Conservation (phyloP, 1,139 yeast genomes). For the Taphrina communis region DNA sequence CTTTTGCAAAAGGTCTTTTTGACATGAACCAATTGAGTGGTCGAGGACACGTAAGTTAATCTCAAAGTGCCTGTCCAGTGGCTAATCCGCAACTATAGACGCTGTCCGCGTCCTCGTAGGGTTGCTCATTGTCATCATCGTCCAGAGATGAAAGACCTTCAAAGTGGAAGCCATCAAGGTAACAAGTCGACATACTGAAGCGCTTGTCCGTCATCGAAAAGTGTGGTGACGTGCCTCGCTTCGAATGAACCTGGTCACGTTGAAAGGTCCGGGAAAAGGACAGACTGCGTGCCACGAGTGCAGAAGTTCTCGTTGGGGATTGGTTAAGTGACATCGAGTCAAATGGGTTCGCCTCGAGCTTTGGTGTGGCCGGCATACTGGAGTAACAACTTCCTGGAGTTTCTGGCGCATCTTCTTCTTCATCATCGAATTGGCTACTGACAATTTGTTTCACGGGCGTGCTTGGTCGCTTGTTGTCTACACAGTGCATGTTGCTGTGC, state of each 20-base stretch:
- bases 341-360: neutral
- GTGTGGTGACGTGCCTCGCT: neutral
- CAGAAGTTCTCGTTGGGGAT: neutral
- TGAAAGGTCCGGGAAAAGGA: conserved; percentile 1
- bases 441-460: neutral
- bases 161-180: conserved; percentile 14
- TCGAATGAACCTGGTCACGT: neutral
- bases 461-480: neutral
- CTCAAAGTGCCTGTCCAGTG: conserved; percentile 1
- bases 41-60: no score
- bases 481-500: no score
- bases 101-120: neutral
- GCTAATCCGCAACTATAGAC: neutral
- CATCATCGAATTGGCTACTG: neutral
- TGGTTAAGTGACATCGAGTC: neutral
- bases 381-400: conserved; percentile 21
- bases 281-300: neutral
- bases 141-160: conserved; percentile 19
- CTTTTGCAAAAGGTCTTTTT: no score
- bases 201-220: conserved; percentile 8
- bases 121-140: neutral
- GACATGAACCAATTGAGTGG: no score
- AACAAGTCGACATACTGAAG: conserved; percentile 18
- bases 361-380: conserved; percentile 18
- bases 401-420: neutral